Percentiles rank a stretch among this genome's conserved stretches.
Evolutionary conservation across 805 yeast species (phyloP).

Genomic region (Jamesozyma jinghongensis): DNA sequence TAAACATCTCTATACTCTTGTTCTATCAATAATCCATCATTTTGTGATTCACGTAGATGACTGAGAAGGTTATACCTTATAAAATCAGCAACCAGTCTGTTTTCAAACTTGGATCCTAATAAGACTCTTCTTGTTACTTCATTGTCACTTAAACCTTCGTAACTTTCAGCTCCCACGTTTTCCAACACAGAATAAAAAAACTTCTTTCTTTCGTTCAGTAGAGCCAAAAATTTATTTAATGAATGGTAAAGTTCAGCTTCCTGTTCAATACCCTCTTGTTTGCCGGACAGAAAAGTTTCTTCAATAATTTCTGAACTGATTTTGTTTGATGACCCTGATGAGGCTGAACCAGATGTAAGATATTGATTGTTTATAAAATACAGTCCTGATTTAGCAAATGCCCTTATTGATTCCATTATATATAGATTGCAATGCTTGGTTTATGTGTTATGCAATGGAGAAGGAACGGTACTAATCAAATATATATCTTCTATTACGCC

Average conservation of each 20-base stretch:
- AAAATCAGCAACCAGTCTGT: constrained; percentile 1
- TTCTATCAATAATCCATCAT: neutral
- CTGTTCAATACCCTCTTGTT: constrained; percentile 4
- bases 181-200: neutral
- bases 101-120: constrained; percentile 1
- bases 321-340: neutral
- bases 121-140: neutral
- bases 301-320: neutral
- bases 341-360: neutral
- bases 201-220: constrained; percentile 10
- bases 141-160: neutral
- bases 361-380: constrained; percentile 3
- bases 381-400: constrained; percentile 6
- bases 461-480: no score
- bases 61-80: constrained; percentile 3
- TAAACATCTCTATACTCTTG: constrained; percentile 13
- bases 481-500: no score
- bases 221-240: constrained; percentile 16
- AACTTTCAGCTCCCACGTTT: neutral
- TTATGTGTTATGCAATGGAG: no score
- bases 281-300: neutral
- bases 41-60: constrained; percentile 1
- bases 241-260: constrained; percentile 18
- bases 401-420: constrained; percentile 9
- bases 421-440: no score